Base-by-base conservation (phyloP, 768 basidiomycete species). In the Mycena metata region DNA sequence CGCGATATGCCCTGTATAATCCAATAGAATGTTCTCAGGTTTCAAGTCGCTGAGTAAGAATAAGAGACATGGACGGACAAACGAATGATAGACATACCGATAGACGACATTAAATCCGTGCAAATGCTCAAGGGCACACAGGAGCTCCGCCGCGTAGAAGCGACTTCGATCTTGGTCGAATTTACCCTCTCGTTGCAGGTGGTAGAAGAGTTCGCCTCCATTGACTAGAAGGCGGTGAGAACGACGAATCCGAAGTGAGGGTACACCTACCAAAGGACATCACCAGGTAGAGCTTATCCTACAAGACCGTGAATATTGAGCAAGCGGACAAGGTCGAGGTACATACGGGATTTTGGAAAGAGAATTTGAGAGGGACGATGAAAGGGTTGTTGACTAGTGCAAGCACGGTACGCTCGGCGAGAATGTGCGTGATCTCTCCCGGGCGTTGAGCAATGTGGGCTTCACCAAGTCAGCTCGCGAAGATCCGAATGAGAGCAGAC, bases 21-120 rank as follows among this genome's bases (percentile, higher is more conserved):
- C 97, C 55, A 99, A 83, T 6, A 99, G 83, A 76, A 99, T 99
- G 79, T 99, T 99, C 81, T 99, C 97, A 15, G 97, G 97, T 77
- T 99, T 99, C 72, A 99, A 82, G 78, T 99, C 97, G 50, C 94
- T 95, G n/a, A 33, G 24, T 11, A 46, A 45, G n/a, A 35, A 61
- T 51, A 56, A 65, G n/a, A 50, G 30, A 26, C 30, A 54, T 50
- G 51, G 10, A 41, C 42, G 36, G 30, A 23, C 10, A 64, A 42
- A 51, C 52, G 36, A 21, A 17, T 47, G 61, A 50, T 64, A 24
- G 9, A 78, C 85, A 70, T 70, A 95, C 94, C 96, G 94, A 81
- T 99, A 99, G 42, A 99, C 95, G 36, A 99, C 97, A 76, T 99
- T 98, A 85, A 99, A 99, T 56, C 94, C 89, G 74, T 99, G 97